Base-by-base conservation (phyloP, 352 stramenopile genomes). In the Phytophthora cactorum region DNA sequence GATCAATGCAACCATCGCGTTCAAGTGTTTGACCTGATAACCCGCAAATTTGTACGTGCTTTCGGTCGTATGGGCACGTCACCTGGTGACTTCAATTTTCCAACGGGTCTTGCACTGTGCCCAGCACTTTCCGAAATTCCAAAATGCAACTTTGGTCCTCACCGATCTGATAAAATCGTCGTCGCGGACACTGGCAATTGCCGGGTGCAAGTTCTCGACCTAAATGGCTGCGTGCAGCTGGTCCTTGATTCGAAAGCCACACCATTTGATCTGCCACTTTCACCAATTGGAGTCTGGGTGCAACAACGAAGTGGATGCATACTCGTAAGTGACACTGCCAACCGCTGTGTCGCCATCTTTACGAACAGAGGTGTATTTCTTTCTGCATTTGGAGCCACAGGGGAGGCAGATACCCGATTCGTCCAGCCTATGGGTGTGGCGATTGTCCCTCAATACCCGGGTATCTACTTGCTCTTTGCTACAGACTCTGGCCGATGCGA, bases 1-100 rank as follows among this genome's bases (percentile, higher is more conserved):
- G 85, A 93, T 57, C 81, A 93, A 31, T 72, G 71, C 41, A 93
- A 93, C 52, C 84, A 93, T 55, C 82, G 82, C 27, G 43, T 93
- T 6, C 81, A 90, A 66, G 54, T 87, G 1, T 91, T 89, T 29
- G 74, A 89, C 39, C 38, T 93, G 8, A 5, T 27, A 10, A 66
- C 49, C 5, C 31, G 46, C 2, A 52, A 22, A 1, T 83, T 83
- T 38, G 32, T 74, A 0, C 66, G 62, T 8, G 22, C 47, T 14
- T 78, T 89, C 45, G 82, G 81, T 25, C 41, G 32, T 28, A 41
- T 85, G 22, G 82, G 82, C 3, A 49, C 46, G 4, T 44, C 29
- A 12, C 57, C 68, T 0, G 80, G 80, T 8, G 61, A 84, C 12
- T 86, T 91, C 29, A 80, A 77, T 31, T 87, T 89, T 31, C 82